These are phyloP conservation scores for Chrysanthemum seticuspe DNA, from an alignment of 129 eudicot genomes.

Conservation along the genomic window DNA sequence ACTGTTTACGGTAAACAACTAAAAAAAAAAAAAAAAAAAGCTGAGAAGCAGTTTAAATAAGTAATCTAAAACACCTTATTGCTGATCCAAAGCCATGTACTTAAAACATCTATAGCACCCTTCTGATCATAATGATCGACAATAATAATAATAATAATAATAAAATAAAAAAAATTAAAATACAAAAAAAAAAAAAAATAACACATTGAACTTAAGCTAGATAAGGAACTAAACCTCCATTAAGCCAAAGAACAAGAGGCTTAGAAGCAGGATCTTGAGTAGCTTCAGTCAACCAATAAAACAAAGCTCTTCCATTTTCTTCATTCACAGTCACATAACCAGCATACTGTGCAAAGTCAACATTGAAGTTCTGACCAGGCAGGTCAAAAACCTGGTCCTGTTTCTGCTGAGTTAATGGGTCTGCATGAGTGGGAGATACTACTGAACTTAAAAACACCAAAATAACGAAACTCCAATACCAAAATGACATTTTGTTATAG, in stretches of 20 bases:
- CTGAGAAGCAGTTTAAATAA: no score
- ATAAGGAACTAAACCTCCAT: constrained; percentile 58
- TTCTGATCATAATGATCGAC: no score
- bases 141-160: no score
- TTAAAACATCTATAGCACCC: no score
- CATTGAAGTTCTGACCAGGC: constrained; percentile 76
- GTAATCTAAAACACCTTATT: no score
- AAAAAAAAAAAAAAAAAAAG: no score
- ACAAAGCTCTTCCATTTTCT: constrained; percentile 68
- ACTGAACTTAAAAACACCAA: constrained; percentile 20
- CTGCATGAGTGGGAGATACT: constrained; percentile 13
- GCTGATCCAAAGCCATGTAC: no score
- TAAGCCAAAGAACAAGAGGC: constrained; percentile 91
- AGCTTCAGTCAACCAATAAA: constrained; percentile 92
- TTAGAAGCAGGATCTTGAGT: constrained; percentile 68
- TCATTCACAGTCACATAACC: constrained; percentile 78
- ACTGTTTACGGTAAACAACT: no score
- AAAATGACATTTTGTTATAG: constrained; percentile 32
- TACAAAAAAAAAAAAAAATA: no score
- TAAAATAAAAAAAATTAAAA: no score
- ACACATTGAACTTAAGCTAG: no score
- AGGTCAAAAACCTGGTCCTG: constrained; percentile 48
- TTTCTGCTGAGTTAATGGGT: constrained; percentile 40
- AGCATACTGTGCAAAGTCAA: constrained; percentile 72
- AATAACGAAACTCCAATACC: constrained; percentile 36